Conservation (phyloP, 2,329 filamentous ascomycete species). For the Onygena corvina region DNA sequence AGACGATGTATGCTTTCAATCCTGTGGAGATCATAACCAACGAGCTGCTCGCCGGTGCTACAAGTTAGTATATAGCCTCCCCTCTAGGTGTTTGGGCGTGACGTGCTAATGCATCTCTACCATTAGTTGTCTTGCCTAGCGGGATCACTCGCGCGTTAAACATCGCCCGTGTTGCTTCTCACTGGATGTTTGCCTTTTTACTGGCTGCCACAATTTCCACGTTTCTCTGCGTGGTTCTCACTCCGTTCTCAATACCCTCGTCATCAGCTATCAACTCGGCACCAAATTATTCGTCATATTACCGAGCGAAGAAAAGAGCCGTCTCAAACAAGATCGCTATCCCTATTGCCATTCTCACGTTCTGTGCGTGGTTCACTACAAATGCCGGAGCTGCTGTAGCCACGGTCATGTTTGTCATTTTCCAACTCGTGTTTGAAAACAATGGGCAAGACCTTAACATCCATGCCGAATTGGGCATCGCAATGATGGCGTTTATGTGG, state of each 20-base stretch:
- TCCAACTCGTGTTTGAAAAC: slow-evolving; percentile 61
- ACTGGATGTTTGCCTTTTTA: slow-evolving; percentile 86
- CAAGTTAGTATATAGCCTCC: slow-evolving; percentile 40
- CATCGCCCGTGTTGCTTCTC: slow-evolving; percentile 61
- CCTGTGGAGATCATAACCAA: slow-evolving; percentile 68
- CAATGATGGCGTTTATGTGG: slow-evolving; percentile 89
- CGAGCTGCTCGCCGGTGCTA: slow-evolving; percentile 70
- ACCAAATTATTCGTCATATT: slow-evolving; percentile 17
- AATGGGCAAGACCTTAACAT: slow-evolving; percentile 65
- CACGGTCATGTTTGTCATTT: slow-evolving; percentile 73
- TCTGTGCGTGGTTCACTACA: slow-evolving; percentile 54
- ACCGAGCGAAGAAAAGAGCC: slow-evolving; percentile 12
- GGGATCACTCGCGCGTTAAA: slow-evolving; percentile 61
- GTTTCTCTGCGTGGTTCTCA: slow-evolving; percentile 58
- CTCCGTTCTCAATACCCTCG: slow-evolving; percentile 40
- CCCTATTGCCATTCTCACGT: slow-evolving; percentile 55
- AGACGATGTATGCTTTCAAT: slow-evolving; percentile 77
- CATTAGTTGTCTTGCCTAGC: slow-evolving; percentile 58
- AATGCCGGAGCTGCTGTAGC: slow-evolving; percentile 61
- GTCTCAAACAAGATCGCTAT: slow-evolving; percentile 36
- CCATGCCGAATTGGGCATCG: slow-evolving; percentile 51
- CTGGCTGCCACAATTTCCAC: slow-evolving; percentile 57
- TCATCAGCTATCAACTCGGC: slow-evolving; percentile 25
- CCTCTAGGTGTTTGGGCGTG: neutral
- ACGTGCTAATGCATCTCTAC: neutral